Evolutionary conservation across 495 filamentous ascomycete species (phyloP), one percentile per base, ranked within the genome.

Genomic region (Podospora sp.): DNA sequence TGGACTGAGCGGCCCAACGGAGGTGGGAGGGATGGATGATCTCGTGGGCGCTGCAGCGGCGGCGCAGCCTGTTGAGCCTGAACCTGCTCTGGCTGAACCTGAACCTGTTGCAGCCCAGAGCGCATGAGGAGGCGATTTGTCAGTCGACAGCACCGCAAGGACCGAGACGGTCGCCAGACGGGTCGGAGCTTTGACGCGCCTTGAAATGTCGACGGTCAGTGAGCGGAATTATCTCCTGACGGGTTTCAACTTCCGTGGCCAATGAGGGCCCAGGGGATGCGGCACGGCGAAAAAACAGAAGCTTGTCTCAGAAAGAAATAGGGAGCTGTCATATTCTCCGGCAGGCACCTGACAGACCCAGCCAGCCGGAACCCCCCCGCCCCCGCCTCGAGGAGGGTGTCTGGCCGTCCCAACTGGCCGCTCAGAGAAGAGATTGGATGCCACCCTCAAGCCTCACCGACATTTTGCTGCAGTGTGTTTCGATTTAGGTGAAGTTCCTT

Each of bases 1-100:
- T 21, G 88, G 87, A 0, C 69, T 80, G 67, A 82, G 82, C n/a
- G 89, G 89, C 0, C 88, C 88, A 22, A 83, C 76, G 0, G 80
- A 85, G 49, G 85, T 87, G 11, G 85, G 85, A 25, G 77, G 78
- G 0, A 78, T 86, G 73, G 84, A 85, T 16, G 83, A 82, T 64
- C 65, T 87, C 65, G 81, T 87, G 6, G 76, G 74, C 29, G 82
- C 81, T 58, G 82, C 79, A 76, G 74, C 61, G 69, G 75, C 69
- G 69, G 29, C 2, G 49, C 20, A 7, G 58, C 50, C 50, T n/a
- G 50, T 52, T 51, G 75, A 73, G 26, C 26, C n/a, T 20, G 69
- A 65, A 29, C 60, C 63, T 46, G 40, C 40, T 46, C 5, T 14
- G 2, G 40, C 40, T 8, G 16, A 55, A 22, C 9, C 40, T 8